These are phyloP conservation scores for Hemisphaericaspora xylofermentans DNA, from an alignment of 1,139 yeast species.

Conservation along the genomic window DNA sequence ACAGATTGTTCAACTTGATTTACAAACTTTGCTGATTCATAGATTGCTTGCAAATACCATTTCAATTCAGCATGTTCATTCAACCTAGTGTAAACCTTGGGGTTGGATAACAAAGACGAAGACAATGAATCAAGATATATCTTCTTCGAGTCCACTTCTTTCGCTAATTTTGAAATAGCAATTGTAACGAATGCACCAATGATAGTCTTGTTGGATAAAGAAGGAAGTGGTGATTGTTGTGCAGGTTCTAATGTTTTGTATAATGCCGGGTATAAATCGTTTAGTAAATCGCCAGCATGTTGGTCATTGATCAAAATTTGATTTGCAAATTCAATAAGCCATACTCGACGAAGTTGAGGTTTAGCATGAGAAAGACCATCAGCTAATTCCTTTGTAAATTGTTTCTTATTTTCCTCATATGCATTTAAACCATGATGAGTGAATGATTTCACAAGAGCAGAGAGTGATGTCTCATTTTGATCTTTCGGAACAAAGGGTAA, in stretches of 20 bases:
- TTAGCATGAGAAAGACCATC: slow-evolving; percentile 68
- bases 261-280: slow-evolving; percentile 9
- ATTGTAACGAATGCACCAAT: slow-evolving; percentile 48
- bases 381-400: slow-evolving; percentile 8
- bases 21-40: slow-evolving; percentile 10
- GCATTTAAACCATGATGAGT: slow-evolving; percentile 31
- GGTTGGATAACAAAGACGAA: slow-evolving; percentile 33
- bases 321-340: slow-evolving; percentile 60
- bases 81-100: slow-evolving; percentile 52
- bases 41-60: slow-evolving; percentile 55
- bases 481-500: slow-evolving; percentile 64
- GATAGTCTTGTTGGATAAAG: slow-evolving; percentile 49
- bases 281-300: slow-evolving; percentile 1
- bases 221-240: slow-evolving; percentile 47
- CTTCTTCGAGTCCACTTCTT: slow-evolving; percentile 8
- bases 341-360: slow-evolving; percentile 57
- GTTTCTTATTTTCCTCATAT: slow-evolving; percentile 13
- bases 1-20: slow-evolving; percentile 1
- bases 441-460: slow-evolving; percentile 50
- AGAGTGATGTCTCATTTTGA: slow-evolving; percentile 65
- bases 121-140: slow-evolving; percentile 21
- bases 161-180: slow-evolving; percentile 13
- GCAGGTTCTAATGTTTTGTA: slow-evolving; percentile 41
- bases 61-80: slow-evolving; percentile 38
- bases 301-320: slow-evolving; percentile 9